phyloP scores from a whole-genome alignment of 1,284 basidiomycete genomes.

The Dichomitus squalens region DNA sequence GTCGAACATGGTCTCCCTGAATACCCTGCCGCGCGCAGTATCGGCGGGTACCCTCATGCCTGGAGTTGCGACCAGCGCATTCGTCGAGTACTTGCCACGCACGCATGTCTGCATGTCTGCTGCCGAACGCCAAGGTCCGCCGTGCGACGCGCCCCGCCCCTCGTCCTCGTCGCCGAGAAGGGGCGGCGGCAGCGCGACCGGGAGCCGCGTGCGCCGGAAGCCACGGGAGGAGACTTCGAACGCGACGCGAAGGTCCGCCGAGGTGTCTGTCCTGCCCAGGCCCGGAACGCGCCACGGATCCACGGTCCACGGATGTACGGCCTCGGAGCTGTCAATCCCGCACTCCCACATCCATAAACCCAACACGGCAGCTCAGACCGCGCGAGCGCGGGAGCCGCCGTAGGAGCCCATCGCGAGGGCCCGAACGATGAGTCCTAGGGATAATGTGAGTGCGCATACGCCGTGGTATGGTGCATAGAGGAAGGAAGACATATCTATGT shows the following conservation, averaged over 20 bases:
- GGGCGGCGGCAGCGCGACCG: neutral
- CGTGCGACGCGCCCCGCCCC: slow-evolving; percentile 1
- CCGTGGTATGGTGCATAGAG: slow-evolving; percentile 15
- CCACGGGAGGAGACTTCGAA: neutral
- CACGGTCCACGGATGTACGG: slow-evolving; percentile 3
- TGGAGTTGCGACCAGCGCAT: slow-evolving; percentile 12
- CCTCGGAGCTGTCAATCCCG: neutral
- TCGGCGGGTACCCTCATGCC: slow-evolving; percentile 13
- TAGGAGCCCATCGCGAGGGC: slow-evolving; percentile 8
- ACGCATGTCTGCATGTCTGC: neutral
- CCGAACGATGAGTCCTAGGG: slow-evolving; percentile 5
- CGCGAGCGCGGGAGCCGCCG: slow-evolving; percentile 3
- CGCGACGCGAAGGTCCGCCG: neutral
- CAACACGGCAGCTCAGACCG: slow-evolving; percentile 11
- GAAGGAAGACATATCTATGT: slow-evolving; percentile 16
- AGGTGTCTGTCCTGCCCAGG: neutral
- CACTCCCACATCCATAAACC: slow-evolving; percentile 4
- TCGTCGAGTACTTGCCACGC: slow-evolving; percentile 15
- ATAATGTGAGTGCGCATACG: slow-evolving; percentile 12
- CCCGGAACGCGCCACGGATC: neutral
- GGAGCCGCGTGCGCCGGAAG: neutral
- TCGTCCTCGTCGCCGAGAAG: slow-evolving; percentile 3
- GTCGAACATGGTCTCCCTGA: too few relatives aligned
- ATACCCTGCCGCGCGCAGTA: slow-evolving; percentile 4
- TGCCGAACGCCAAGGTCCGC: neutral